Evolutionary conservation across 495 filamentous ascomycete species (phyloP), one percentile per base, ranked within the genome.

Genomic region (Rhizodiscina lignyota): DNA sequence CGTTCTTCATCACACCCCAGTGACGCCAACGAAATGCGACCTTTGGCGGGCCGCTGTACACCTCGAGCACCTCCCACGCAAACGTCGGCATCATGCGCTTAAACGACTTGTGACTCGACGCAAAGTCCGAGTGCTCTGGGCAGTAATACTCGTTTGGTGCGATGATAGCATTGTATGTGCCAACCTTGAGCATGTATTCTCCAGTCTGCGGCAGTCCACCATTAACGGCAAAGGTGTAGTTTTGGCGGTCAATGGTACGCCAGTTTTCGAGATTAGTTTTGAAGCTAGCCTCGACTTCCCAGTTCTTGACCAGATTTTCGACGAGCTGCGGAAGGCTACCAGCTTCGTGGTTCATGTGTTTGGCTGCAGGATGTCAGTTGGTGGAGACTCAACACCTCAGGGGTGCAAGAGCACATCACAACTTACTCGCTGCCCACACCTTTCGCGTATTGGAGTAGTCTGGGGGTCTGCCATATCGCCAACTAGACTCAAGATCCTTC

Each of bases 51-150:
- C 67, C 71, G 28, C 61, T 63, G 44, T 70, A 75, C 2, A 79
- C 71, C 54, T 77, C 74, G 11, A 68, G 50, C 16, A 77, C 72
- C 57, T 78, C 74, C 71, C 72, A 79, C 0, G 70, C 70, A 55
- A 79, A 78, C 0, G 66, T 70, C 11, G 70, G 72, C 72, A 78
- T 77, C 68, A 74, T 74, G 18, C 67, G 54, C 56, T 77, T 77
- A 44, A 79, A 77, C 1, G 69, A 65, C 58, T 78, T 74, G 54
- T 78, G 72, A 45, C 64, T 70, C 4, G 53, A 57, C 10, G 61
- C 62, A 40, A 77, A 77, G 48, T 67, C 65, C 18, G 60, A 67
- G 31, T 64, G 58, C 21, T 51, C 54, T 4, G 72, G 71, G 41
- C 64, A 65, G 50, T 77, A 78, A 60, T 63, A 75, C 50, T 70